Base-by-base conservation (phyloP, 352 stramenopile species). In the Globisporangium nagaii region DNA sequence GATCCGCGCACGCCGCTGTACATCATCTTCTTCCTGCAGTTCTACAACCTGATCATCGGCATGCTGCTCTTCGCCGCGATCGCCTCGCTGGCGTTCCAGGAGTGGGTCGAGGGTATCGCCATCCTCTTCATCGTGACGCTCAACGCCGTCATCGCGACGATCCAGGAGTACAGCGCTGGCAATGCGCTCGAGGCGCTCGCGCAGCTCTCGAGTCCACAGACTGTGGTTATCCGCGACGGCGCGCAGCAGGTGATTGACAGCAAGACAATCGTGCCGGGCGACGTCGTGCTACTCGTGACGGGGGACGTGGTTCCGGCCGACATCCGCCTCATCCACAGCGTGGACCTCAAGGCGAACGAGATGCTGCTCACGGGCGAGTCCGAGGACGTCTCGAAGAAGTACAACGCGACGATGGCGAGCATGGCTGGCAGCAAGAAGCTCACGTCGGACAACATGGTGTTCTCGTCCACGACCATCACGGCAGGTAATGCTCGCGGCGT, bases 351-450 rank as follows among this genome's bases (percentile, higher is more conserved):
- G 51, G 81, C 95, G 34, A 97, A 98, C 60, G 93, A 98, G 66
- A 97, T 93, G 62, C 81, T 90, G 62, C 74, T 98, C 0, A 98
- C 95, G 15, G 95, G 95, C 32, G 95, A 98, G 58, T 90, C 91
- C 0, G 68, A 91, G 53, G 91, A 88, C 47, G 80, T 91, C 0
- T 36, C 70, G 6, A 90, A 93, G 66, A 82, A 84, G 32, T 84
- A 65, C 53, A 87, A 83, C 41, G 64, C 65, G 24, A 41, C 56
- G 17, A 62, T 71, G 8, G 46, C 58, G 8, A 60, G 48, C 37
- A 67, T 71, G 28, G 47, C 63, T 4, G 49, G 44, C 9, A 49
- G 49, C 34, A 84, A 52, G 32, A 62, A 90, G 46, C 58, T 87
- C 30, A 89, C 78, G 24, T 73, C 76, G 2, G 73, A 73, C 53